Conservation (phyloP, 2,329 filamentous ascomycete genomes). For the Penicillium crustosum region DNA sequence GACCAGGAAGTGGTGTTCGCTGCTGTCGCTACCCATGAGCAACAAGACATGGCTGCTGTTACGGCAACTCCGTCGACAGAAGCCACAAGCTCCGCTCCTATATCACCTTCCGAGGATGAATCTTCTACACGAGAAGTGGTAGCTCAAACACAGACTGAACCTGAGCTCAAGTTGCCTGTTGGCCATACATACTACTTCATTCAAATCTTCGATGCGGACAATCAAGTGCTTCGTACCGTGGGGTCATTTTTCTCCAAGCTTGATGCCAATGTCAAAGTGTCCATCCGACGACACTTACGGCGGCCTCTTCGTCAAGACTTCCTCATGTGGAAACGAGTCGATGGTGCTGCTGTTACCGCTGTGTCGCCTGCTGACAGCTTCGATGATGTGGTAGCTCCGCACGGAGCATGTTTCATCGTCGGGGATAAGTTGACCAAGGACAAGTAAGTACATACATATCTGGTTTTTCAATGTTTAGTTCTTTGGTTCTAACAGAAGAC, state of each 20-base stretch:
- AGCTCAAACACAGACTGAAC: slow-evolving; percentile 12
- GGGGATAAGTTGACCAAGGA: slow-evolving; percentile 42
- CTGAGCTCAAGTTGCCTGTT: slow-evolving; percentile 28
- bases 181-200: slow-evolving; percentile 50
- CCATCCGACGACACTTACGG: slow-evolving; percentile 41
- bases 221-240: slow-evolving; percentile 43
- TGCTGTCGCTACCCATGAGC: slow-evolving; percentile 32
- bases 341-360: slow-evolving; percentile 36
- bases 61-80: slow-evolving; percentile 5
- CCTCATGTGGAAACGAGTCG: slow-evolving; percentile 46
- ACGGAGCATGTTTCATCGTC: slow-evolving; percentile 45
- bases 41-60: slow-evolving; percentile 25
- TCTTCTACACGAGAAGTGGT: slow-evolving; percentile 7
- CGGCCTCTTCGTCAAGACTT: slow-evolving; percentile 43
- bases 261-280: slow-evolving; percentile 42
- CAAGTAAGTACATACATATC: slow-evolving; percentile 30
- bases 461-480: background rate
- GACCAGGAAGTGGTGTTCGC: slow-evolving; percentile 32
- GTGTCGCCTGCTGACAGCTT: slow-evolving; percentile 39
- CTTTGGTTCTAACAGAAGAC: background rate
- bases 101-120: slow-evolving; percentile 13
- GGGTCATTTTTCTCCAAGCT: slow-evolving; percentile 45
- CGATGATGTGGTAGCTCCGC: slow-evolving; percentile 32
- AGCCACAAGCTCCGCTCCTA: slow-evolving; percentile 7
- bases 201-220: slow-evolving; percentile 54